Conservation (phyloP, 768 basidiomycete species). For the Boletellus ananas region DNA sequence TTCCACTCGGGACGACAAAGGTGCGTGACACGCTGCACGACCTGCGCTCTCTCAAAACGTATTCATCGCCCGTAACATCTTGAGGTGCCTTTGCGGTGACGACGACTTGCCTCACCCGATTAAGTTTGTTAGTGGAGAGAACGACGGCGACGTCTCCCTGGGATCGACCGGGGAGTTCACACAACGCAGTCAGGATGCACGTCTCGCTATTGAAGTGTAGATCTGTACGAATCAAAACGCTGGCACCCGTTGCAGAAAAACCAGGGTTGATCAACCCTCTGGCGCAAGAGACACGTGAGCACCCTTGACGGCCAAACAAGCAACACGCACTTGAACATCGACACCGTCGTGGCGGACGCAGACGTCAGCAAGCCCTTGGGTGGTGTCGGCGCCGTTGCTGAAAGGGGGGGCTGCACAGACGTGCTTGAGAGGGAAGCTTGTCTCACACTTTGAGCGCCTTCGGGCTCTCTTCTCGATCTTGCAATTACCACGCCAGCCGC, state of each 20-base stretch:
- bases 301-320: background rate
- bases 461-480: conserved; percentile 28
- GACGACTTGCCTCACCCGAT: conserved; percentile 57
- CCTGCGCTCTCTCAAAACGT: conserved; percentile 51
- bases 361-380: background rate
- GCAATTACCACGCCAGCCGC: conserved; percentile 20
- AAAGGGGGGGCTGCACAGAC: conserved; percentile 8
- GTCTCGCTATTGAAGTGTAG: conserved; percentile 52
- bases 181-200: conserved; percentile 51
- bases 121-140: conserved; percentile 58
- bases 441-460: conserved; percentile 29
- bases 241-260: conserved; percentile 17
- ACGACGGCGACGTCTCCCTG: conserved; percentile 54
- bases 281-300: conserved; percentile 9
- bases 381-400: conserved; percentile 1
- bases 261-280: conserved; percentile 26
- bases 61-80: conserved; percentile 39
- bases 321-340: conserved; percentile 22
- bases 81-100: conserved; percentile 47
- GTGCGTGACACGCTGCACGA: conserved; percentile 48
- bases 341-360: conserved; percentile 4
- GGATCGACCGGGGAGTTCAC: conserved; percentile 69
- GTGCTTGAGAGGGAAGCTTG: conserved; percentile 12
- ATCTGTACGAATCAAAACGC: conserved; percentile 57
- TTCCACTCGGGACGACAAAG: conserved; percentile 52